phyloP scores from a whole-genome alignment of 768 basidiomycete species.

The Hypsizygus marmoreus region DNA sequence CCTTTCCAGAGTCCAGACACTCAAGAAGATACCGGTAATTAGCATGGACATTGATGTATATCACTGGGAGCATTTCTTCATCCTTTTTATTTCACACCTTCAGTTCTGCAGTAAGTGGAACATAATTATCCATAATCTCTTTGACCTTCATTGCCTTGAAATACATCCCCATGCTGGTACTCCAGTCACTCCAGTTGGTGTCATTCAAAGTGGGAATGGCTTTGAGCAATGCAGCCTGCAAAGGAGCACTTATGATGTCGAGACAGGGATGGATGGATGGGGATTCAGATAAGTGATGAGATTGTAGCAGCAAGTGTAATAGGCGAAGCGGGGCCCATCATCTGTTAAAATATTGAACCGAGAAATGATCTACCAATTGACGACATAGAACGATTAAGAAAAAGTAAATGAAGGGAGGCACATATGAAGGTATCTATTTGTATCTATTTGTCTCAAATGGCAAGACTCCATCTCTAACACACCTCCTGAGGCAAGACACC shows the following conservation, averaged over 20 bases:
- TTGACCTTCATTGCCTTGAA: not conserved
- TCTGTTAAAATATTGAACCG: not conserved
- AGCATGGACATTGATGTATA: not conserved
- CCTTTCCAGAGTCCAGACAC: constrained; percentile 7
- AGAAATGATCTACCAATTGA: no score
- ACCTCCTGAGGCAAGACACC: no score
- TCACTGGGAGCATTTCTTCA: not conserved
- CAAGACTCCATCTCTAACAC: no score
- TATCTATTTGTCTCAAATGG: no score
- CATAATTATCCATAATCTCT: not conserved
- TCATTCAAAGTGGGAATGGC: not conserved
- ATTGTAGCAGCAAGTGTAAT: not conserved
- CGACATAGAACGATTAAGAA: no score
- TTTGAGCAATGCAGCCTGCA: not conserved
- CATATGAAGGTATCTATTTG: no score
- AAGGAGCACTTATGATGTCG: no score
- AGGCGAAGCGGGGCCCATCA: not conserved
- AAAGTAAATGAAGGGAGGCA: no score
- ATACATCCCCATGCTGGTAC: constrained; percentile 1
- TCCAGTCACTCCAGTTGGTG: constrained; percentile 9
- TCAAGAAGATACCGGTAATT: constrained; percentile 13
- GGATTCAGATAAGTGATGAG: constrained; percentile 3
- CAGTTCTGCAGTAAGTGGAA: not conserved
- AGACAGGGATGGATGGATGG: not conserved
- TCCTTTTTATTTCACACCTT: constrained; percentile 2